These are phyloP conservation scores for Sclerotinia borealis DNA, from an alignment of 2,329 filamentous ascomycete species.

Conservation along the genomic window DNA sequence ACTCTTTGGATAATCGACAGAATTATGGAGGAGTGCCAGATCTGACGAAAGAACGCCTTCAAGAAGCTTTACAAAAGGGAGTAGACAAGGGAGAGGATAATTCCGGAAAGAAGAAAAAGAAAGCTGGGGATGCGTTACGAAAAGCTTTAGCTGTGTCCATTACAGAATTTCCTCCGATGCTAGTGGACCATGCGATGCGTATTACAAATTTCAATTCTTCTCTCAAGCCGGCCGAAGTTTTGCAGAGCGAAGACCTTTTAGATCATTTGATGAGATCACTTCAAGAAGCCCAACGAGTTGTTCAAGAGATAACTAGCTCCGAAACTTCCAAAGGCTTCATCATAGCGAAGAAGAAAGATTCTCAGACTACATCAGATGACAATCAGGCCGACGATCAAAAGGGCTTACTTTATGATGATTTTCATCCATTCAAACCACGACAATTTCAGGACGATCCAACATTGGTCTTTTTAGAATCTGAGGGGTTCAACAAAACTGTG, in stretches of 20 bases:
- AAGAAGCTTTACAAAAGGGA: conserved; percentile 60
- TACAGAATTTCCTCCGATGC: conserved; percentile 78
- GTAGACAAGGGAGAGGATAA: conserved; percentile 51
- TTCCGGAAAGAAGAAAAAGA: conserved; percentile 62
- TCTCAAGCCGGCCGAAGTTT: conserved; percentile 59
- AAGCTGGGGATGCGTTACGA: conserved; percentile 67
- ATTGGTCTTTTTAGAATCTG: conserved; percentile 66
- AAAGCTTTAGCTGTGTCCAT: conserved; percentile 79
- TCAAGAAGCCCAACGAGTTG: conserved; percentile 61
- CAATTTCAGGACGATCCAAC: conserved; percentile 67
- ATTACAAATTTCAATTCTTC: conserved; percentile 63
- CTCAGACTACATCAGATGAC: conserved; percentile 25
- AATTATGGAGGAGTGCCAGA: conserved; percentile 72
- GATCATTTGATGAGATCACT: conserved; percentile 63
- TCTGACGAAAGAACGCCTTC: conserved; percentile 68
- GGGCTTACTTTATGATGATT: conserved; percentile 77
- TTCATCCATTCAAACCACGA: conserved; percentile 81
- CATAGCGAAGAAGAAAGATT: conserved; percentile 59
- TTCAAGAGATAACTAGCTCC: conserved; percentile 61
- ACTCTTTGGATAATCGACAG: conserved; percentile 75
- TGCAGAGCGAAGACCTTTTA: conserved; percentile 59
- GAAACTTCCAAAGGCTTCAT: conserved; percentile 76
- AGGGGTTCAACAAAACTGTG: conserved; percentile 85
- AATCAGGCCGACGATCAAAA: conserved; percentile 34
- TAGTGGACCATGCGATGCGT: conserved; percentile 80